Base-by-base conservation (phyloP, 2,329 filamentous ascomycete genomes). In the Cryphonectria japonica region DNA sequence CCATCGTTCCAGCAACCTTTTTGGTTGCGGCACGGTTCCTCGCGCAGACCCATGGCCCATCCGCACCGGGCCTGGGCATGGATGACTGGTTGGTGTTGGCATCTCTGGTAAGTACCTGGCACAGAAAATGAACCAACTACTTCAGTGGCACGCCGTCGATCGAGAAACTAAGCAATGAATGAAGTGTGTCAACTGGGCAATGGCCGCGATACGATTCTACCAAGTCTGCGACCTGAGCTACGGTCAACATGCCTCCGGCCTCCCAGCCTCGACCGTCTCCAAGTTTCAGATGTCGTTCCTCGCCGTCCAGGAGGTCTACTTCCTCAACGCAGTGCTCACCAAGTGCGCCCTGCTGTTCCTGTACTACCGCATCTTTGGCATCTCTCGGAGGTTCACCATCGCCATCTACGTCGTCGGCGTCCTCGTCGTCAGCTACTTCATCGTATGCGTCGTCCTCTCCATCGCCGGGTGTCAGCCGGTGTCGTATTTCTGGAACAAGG, bases 51-150 rank as follows among this genome's bases (percentile, higher is more conserved):
- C 32, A 62, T n/a, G 43, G 59, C 57, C 59, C 67, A 8, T 52
- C 41, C 8, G 34, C 67, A 9, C 41, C 43, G 1, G 67, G 67
- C 1, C 32, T 68, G 41, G 26, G 60, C 16, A 32, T 29, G 6
- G 67, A 68, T 61, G 67, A 68, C 67, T 68, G 67, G 67, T 8
- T 68, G 26, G 61, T 68, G 32, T 32, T 68, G 16, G 57, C 67
- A 14, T 50, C 67, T 39, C 46, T 68, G 43, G 67, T 68, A 14
- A 61, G 66, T 68, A 26, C 26, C 26, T 9, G 41, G 29, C 54
- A 19, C 59, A 41, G 59, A 41, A 13, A 39, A 2, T 11, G 11
- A 9, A 39, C 3, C 9, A 39, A 1, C 2, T 39, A 39, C 37
- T 2, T 39, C 37, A 39, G 37, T 3, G 37, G 37, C 37, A 39